These are phyloP conservation scores for Chamaenerion angustifolium DNA, from an alignment of 345 rosid species.

Conservation along the genomic window DNA sequence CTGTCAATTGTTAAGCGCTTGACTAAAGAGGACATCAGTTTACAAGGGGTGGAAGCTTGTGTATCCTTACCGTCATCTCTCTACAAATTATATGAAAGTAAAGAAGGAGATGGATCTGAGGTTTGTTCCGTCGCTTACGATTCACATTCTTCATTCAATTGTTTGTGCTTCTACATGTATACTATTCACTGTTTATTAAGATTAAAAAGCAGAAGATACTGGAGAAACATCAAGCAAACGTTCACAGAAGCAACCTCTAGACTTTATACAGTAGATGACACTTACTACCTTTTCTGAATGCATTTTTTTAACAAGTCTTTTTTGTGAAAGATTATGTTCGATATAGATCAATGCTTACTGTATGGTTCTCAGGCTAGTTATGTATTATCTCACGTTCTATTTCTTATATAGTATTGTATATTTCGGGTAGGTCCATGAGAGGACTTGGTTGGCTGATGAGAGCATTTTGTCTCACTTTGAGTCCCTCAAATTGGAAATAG, in stretches of 20 bases:
- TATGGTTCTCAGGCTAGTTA: neutral
- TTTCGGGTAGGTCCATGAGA: conserved; percentile 41
- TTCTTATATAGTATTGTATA: conserved; percentile 8
- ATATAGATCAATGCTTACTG: neutral
- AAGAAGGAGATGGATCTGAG: conserved; percentile 42
- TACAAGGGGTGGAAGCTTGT: conserved; percentile 21
- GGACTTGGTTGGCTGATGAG: conserved; percentile 81
- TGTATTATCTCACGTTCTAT: too few species aligned
- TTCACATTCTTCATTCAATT: neutral
- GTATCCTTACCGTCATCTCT: conserved; percentile 50
- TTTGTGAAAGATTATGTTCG: neutral
- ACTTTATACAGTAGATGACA: too few species aligned
- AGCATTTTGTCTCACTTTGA: conserved; percentile 55
- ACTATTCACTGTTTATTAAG: neutral
- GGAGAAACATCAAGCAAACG: neutral
- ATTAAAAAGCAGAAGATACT: neutral
- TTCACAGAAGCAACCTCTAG: too few species aligned
- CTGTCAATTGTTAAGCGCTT: conserved; percentile 48
- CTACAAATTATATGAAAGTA: conserved; percentile 48
- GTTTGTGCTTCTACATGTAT: neutral
- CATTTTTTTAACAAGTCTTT: too few species aligned
- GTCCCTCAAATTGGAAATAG: conserved; percentile 46
- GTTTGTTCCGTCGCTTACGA: conserved; percentile 19
- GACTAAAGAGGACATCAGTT: conserved; percentile 29
- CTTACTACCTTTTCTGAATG: too few species aligned